phyloP scores from a whole-genome alignment of 176 grass and related monocot genomes.

The Pontederia crassipes region DNA sequence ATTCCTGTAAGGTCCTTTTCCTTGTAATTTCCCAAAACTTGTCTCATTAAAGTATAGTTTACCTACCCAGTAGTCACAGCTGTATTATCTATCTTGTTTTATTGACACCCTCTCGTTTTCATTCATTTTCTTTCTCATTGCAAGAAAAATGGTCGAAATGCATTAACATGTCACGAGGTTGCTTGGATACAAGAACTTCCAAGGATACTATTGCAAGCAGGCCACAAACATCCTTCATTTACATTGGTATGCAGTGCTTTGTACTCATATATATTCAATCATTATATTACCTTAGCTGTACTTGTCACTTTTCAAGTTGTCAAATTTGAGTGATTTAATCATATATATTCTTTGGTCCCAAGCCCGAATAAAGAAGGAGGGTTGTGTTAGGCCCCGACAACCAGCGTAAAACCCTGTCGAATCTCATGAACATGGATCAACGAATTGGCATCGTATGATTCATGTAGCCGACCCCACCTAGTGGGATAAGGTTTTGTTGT shows the following conservation, averaged over 20 bases:
- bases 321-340: no score
- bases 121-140: neutral
- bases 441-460: no score
- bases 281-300: no score
- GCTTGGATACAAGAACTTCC: conserved; percentile 14
- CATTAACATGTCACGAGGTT: neutral
- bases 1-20: neutral
- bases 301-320: no score
- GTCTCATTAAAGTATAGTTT: neutral
- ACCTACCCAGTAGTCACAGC: neutral
- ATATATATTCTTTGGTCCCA: no score
- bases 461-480: no score
- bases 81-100: neutral
- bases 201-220: neutral
- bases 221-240: neutral
- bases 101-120: neutral
- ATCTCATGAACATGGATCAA: no score
- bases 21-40: neutral
- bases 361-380: no score
- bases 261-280: no score
- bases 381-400: no score
- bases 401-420: no score
- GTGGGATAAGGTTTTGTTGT: no score
- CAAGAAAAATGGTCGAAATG: neutral
- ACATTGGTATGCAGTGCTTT: neutral